Base-by-base conservation (phyloP, 2,329 filamentous ascomycete genomes). In the Ilyonectria sp. region DNA sequence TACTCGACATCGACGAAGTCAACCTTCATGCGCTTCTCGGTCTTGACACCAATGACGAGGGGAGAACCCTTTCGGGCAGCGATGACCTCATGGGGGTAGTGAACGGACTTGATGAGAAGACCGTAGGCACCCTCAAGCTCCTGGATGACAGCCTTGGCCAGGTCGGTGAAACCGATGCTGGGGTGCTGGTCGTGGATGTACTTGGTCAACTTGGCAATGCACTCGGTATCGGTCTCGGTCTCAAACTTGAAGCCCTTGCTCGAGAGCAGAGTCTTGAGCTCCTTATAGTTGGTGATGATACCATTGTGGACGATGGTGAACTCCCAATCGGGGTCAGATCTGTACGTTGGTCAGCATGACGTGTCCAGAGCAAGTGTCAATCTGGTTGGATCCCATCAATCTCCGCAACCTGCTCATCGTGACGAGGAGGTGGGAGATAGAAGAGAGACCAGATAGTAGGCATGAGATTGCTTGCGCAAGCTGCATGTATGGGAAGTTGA, bases 241-340 rank as follows among this genome's bases (percentile, higher is more conserved):
- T 99, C 96, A 82, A 99, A 99, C 80, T 92, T 93, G 91, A 97
- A 97, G 80, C 96, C 96, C 90, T 98, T 99, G 87, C 89, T 89
- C 85, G 92, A 90, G 75, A 99, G 89, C 71, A 99, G 91, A 70
- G 93, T 94, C 91, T 95, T 97, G 78, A 99, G 87, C 86, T 99
- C 96, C 89, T 99, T 99, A 91, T 99, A 99, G 90, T 99, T 99
- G 87, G 96, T 99, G 85, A 99, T 99, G 89, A 99, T 99, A 80
- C 96, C 96, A 85, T 99, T 99, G 92, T 99, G 96, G 69, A 98
- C 96, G 77, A 99, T 92, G 74, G 94, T 89, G 83, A 99, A 99
- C 85, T 99, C 93, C 94, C 95, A 99, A 78, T 86, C 93, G 77
- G 92, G 90, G 83, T 99, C 96, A 74, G 95, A 98, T 84, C 95